Conservation (phyloP, 2,329 filamentous ascomycete genomes). For the Colletotrichum sp. region DNA sequence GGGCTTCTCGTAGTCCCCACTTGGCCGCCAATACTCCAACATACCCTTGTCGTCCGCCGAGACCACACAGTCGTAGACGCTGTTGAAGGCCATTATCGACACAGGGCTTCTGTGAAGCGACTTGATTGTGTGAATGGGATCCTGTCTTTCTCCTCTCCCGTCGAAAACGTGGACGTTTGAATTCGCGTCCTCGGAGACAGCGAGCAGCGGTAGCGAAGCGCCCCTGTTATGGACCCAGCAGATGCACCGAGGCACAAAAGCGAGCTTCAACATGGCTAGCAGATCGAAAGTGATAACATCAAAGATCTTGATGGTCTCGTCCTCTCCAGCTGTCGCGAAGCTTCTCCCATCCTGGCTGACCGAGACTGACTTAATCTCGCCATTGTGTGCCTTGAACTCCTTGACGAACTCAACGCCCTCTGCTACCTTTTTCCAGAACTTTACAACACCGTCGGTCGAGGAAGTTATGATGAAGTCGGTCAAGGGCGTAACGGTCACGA, state of each 20-base stretch:
- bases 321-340: conserved; percentile 86
- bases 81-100: conserved; percentile 87
- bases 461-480: conserved; percentile 97
- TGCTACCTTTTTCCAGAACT: conserved; percentile 98
- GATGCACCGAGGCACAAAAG: conserved; percentile 76
- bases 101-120: conserved; percentile 84
- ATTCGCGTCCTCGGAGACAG: conserved; percentile 78
- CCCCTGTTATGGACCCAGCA: conserved; percentile 93
- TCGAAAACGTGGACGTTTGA: conserved; percentile 85
- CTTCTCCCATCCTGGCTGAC: conserved; percentile 90
- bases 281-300: conserved; percentile 88
- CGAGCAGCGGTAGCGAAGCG: conserved; percentile 85
- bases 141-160: conserved; percentile 80
- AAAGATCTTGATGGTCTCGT: conserved; percentile 82
- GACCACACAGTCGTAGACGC: conserved; percentile 85
- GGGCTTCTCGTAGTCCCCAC: conserved; percentile 84
- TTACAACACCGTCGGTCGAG: conserved; percentile 93
- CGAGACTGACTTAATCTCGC: conserved; percentile 83
- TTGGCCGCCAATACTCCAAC: conserved; percentile 95
- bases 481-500: conserved; percentile 84
- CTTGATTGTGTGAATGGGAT: conserved; percentile 78
- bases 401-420: conserved; percentile 97
- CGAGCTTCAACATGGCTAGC: conserved; percentile 79
- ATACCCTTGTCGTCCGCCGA: conserved; percentile 91
- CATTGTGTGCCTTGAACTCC: conserved; percentile 90